Percentiles rank a stretch among this genome's conserved stretches.
These are phyloP conservation scores for Fraxinus excelsior DNA, from an alignment of 257 asterid genomes.

Conservation along the genomic window DNA sequence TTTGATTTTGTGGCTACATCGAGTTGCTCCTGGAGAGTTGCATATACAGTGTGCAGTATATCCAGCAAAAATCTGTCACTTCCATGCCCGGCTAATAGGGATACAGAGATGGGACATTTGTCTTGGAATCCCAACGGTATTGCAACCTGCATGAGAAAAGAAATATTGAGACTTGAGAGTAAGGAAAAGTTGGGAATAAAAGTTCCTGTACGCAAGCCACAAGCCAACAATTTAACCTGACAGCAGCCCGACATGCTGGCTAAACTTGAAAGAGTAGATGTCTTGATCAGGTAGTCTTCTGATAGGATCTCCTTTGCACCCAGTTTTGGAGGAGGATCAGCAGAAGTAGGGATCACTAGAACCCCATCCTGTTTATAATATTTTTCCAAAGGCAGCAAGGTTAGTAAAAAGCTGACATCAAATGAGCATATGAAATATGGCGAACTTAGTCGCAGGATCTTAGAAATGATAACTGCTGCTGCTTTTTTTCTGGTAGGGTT, in stretches of 20 bases:
- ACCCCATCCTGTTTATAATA: conserved; percentile 74
- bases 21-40: conserved; percentile 63
- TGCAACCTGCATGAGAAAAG: conserved; percentile 55
- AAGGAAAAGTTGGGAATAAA: conserved; percentile 5
- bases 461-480: not conserved
- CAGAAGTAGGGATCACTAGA: conserved; percentile 75
- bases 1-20: conserved; percentile 50
- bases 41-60: conserved; percentile 62
- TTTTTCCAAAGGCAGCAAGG: conserved; percentile 25
- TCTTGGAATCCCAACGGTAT: conserved; percentile 79
- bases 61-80: conserved; percentile 87
- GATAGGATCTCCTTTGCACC: conserved; percentile 70
- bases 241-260: conserved; percentile 99
- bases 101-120: conserved; percentile 79
- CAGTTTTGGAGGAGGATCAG: conserved; percentile 77
- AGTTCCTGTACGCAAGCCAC: conserved; percentile 3
- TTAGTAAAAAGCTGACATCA: conserved; percentile 19
- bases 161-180: not conserved
- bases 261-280: conserved; percentile 65
- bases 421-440: conserved; percentile 11
- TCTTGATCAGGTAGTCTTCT: conserved; percentile 61
- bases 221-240: conserved; percentile 59
- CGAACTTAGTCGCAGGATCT: conserved; percentile 9
- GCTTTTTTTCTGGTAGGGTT: not conserved
- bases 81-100: conserved; percentile 88